Percentiles rank a stretch among this genome's conserved stretches.
phyloP scores from a whole-genome alignment of 352 stramenopile species.

The Phytophthora aleatoria region DNA sequence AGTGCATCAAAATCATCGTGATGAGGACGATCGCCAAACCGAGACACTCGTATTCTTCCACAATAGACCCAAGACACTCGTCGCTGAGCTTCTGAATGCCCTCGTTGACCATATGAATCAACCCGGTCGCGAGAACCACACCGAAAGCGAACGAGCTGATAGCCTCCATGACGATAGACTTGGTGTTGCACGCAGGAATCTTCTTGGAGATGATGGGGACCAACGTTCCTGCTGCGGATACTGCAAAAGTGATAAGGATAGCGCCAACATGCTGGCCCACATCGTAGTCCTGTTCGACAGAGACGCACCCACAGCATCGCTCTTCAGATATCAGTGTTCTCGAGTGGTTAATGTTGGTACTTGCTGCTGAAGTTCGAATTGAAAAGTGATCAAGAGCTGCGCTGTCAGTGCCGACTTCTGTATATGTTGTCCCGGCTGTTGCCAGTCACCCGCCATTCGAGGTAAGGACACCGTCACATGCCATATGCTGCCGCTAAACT shows the following conservation, averaged over 20 bases:
- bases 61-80: slow-evolving; percentile 56
- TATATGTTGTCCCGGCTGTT: no score
- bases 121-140: slow-evolving; percentile 67
- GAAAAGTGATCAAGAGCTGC: neutral
- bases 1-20: slow-evolving; percentile 63
- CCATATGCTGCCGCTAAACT: neutral
- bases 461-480: neutral
- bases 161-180: slow-evolving; percentile 52
- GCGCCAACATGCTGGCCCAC: slow-evolving; percentile 49
- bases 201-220: slow-evolving; percentile 51
- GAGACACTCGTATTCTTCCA: slow-evolving; percentile 58
- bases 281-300: slow-evolving; percentile 44
- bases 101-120: slow-evolving; percentile 81
- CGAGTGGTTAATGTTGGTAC: neutral
- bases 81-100: slow-evolving; percentile 59
- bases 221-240: slow-evolving; percentile 46
- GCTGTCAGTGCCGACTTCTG: no score
- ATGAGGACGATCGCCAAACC: slow-evolving; percentile 59
- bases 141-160: slow-evolving; percentile 68
- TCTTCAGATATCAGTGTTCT: slow-evolving; percentile 36
- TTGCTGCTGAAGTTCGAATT: slow-evolving; percentile 13
- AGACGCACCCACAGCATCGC: slow-evolving; percentile 48
- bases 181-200: slow-evolving; percentile 36
- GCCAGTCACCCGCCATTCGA: neutral
- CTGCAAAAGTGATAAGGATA: slow-evolving; percentile 60